Evolutionary conservation across 306 rosid genomes (phyloP), one percentile per base, ranked within the genome.

Genomic region (Parietaria judaica): DNA sequence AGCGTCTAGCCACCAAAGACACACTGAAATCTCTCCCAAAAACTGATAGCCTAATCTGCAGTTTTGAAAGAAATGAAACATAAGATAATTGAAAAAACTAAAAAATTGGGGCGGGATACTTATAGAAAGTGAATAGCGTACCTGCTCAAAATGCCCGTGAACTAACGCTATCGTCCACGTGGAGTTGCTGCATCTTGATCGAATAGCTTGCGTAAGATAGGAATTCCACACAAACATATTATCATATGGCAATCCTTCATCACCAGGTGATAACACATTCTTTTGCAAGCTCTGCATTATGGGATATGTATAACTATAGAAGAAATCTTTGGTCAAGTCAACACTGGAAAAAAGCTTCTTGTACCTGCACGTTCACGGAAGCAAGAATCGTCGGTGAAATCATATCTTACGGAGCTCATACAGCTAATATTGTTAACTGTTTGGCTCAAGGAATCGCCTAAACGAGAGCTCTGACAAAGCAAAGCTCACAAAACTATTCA

Each of bases 191-290:
- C 98, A 92, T 70, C 95, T 86, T 50, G 89, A 81, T 63, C 98
- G 80, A 78, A 92, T 80, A 44, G 96, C 71, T 75, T 79, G 85
- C 14, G 98, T 92, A 66, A 92, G 74, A 76, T 82, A 84, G 13
- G 92, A 89, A 86, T 92, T 92, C 98, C 98, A 92, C 44, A 92
- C 98, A 79, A 92, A 92, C 51, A 88, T 85, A 70, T 82, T 88
- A 64, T 88, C 95, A 57, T 84, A 92, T 0, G 89, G 86, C 90
- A 88, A 81, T 70, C 83, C 82, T 68, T 69, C 88, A 3, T 76
- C 83, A 49, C 71, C 84, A 66, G 45, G 51, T 53, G 84, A 72
- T n/a, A 52, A 50, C 61, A 85, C 80, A 50, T 86, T 92, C 72
- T 72, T 88, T 79, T 92, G 98, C 83, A 92, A 76, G 68, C 90